phyloP scores from a whole-genome alignment of 1,284 basidiomycete genomes.

The Ceratobasidium sp. region DNA sequence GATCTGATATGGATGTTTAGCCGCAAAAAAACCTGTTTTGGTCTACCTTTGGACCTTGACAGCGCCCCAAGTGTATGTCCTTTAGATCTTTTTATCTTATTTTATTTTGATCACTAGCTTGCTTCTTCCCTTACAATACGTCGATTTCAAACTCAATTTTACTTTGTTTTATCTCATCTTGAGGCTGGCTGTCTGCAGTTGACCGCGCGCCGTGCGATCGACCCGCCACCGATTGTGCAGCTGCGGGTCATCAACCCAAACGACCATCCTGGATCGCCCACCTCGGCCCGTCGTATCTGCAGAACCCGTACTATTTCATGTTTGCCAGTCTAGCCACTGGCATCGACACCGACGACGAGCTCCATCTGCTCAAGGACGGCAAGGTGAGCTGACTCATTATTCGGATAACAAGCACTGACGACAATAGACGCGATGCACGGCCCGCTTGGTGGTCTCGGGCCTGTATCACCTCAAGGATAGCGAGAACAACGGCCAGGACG shows the following conservation, averaged over 20 bases:
- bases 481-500: slow-evolving; percentile 78
- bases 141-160: too few species aligned
- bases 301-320: slow-evolving; percentile 96
- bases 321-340: slow-evolving; percentile 90
- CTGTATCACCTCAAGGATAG: slow-evolving; percentile 96
- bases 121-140: too few species aligned
- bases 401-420: too few species aligned
- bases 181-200: too few species aligned
- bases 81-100: too few species aligned
- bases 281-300: slow-evolving; percentile 65
- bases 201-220: slow-evolving; percentile 93
- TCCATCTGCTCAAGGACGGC: slow-evolving; percentile 95
- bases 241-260: slow-evolving; percentile 85
- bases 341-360: slow-evolving; percentile 90
- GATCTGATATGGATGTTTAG: too few species aligned
- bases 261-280: slow-evolving; percentile 54
- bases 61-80: too few species aligned
- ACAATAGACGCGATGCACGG: slow-evolving; percentile 86
- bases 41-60: too few species aligned
- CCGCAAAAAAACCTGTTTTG: too few species aligned
- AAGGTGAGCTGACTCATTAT: slow-evolving; percentile 58
- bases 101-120: too few species aligned
- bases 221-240: slow-evolving; percentile 97
- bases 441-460: slow-evolving; percentile 90
- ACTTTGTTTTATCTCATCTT: too few species aligned